Base-by-base conservation (phyloP, 179 eudicot species). In the Camellia oleifera region DNA sequence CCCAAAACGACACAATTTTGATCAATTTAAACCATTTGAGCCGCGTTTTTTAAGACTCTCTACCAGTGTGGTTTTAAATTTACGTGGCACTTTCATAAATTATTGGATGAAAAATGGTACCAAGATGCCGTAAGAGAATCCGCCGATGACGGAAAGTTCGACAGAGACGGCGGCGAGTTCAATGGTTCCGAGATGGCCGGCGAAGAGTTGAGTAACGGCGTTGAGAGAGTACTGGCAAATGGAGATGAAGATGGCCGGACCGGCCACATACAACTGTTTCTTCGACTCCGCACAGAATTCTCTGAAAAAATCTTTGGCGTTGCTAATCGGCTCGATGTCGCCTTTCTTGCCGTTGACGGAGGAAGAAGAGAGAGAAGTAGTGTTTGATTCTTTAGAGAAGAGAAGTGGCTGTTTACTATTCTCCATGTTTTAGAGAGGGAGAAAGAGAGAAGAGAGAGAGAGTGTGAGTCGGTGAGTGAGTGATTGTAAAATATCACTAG, bases 151-250 rank as follows among this genome's bases (percentile, higher is more conserved):
- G 15, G 76, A 58, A 42, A 75, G 69, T 10, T 60, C 82, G 4
- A 82, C 72, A 2, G 85, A 82, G 14, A 82, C 42, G 17, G 85
- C 82, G 3, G 85, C 85, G 4, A 82, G 82, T 15, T 82, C 66
- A 0, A 61, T 20, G 52, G 75, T 79, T 8, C 82, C 82, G 10
- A 82, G 53, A 42, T 74, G 85, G 50, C 85, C 85, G 17, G 85
- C 82, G 8, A 82, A 78, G 12, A 74, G 52, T 50, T 78, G 85
- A 13, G 79, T 78, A 70, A 79, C 50, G 5, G 79, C 73, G 2
- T 72, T 74, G 11, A 82, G 58, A 3, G 79, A 76, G 52, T 82
- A 82, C 64, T 67, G 79, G 70, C 76, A 74, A 4, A 80, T 18
- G 54, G 65, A 40, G 17, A 78, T 80, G 78, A 80, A 53, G 46